Evolutionary conservation across 345 rosid species (phyloP).

Genomic region (Murraya koenigii): DNA sequence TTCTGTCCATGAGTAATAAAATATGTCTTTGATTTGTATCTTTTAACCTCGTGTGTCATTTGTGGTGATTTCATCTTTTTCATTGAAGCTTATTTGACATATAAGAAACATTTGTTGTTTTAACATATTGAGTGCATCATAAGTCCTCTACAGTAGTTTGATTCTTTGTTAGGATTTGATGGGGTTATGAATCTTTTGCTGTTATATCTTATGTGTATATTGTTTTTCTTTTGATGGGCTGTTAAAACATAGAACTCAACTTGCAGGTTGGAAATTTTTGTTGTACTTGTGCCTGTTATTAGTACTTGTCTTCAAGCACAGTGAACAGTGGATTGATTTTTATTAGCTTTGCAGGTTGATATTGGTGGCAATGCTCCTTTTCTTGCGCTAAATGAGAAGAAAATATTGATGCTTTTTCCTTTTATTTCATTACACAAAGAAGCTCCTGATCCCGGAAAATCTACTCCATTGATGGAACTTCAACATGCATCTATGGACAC

Average conservation of each 20-base stretch:
- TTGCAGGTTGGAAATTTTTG: neutral
- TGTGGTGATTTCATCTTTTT: neutral
- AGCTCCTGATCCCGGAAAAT: constrained; percentile 40
- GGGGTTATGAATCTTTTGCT: neutral
- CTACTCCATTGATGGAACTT: constrained; percentile 36
- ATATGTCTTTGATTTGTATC: neutral
- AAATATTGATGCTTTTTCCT: constrained; percentile 56
- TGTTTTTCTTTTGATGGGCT: neutral
- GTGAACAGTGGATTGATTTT: constrained; percentile 1
- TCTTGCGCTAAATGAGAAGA: constrained; percentile 60
- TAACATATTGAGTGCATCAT: neutral
- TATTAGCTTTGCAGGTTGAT: constrained; percentile 42
- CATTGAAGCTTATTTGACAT: neutral
- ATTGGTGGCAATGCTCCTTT: constrained; percentile 51
- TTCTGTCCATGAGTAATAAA: neutral
- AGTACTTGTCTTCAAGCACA: neutral
- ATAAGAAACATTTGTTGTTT: neutral
- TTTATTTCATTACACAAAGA: constrained; percentile 38
- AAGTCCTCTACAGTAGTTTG: neutral
- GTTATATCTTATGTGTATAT: neutral
- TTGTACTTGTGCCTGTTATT: neutral
- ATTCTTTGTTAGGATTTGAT: neutral
- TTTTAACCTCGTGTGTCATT: neutral
- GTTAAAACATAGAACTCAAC: neutral
- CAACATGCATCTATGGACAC: constrained; percentile 35